Base-by-base conservation (phyloP, 129 eudicot species). In the Gnaphalium uliginosum region DNA sequence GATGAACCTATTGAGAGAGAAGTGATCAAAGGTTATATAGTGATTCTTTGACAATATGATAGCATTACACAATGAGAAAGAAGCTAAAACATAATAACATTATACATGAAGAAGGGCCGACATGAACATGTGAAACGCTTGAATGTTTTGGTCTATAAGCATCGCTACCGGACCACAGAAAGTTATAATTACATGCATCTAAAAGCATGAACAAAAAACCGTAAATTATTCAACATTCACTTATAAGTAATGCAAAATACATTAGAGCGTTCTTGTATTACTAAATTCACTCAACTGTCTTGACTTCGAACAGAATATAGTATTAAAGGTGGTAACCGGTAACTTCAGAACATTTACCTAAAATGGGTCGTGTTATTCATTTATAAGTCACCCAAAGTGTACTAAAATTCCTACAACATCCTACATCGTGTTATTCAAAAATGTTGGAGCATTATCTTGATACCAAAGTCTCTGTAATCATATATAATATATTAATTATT, bases 101-200 rank as follows among this genome's bases (percentile, higher is more conserved):
- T 2, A 82, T 84, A 91, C 94, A 94, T 88, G 94, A 63, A 88
- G 86, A 81, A 91, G 91, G 48, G 96, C 96, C 27, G 88, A 51
- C 87, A 87, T 90, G 79, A 90, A 90, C 90, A 87, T 74, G 68
- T 87, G 93, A 68, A 90, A 86, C 13, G 96, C 96, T 68, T 82
- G 93, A 50, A 94, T 90, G 70, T 88, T 90, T 73, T 90, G 91
- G 81, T 90, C 93, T 48, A 90, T 83, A 53, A 90, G 78, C 41
- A 90, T 64, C 13, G 93, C 88, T 62, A 90, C 10, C 46, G 91
- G 87, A 4, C 91, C 87, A 72, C 86, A 90, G 83, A 90, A 86
- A 32, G 77, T 84, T 64, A 90, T 91, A 39, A 86, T 91, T 48
- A 93, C 96, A 74, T 87, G 87, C 96, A 90, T 87, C 96, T 87